Percentiles rank a stretch among this genome's conserved stretches.
These are phyloP conservation scores for Eimeria sp. DNA, from an alignment of 169 alveolate species.

Conservation along the genomic window DNA sequence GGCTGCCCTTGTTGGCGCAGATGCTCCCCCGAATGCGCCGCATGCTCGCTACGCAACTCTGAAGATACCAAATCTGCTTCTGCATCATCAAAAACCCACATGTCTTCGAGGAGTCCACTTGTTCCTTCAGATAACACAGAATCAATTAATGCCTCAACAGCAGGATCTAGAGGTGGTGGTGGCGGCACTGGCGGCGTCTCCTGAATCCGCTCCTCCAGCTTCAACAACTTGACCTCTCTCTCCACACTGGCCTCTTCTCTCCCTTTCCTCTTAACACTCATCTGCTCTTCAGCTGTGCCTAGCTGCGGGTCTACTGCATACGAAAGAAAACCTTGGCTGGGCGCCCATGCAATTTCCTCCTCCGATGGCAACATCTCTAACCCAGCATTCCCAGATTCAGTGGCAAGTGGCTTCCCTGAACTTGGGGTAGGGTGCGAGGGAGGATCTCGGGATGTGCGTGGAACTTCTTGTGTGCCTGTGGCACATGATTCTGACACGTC, in stretches of 20 bases:
- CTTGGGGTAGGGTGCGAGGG: background rate
- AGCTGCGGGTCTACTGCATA: background rate
- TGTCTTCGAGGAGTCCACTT: background rate
- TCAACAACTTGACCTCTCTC: background rate
- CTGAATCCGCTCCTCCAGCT: background rate
- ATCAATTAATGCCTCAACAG: background rate
- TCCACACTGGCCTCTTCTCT: background rate
- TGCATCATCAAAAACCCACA: background rate
- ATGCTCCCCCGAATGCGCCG: background rate
- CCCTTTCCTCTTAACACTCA: background rate
- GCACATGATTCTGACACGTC: background rate
- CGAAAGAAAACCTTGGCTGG: background rate
- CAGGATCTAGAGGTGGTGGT: background rate
- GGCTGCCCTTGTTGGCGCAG: background rate
- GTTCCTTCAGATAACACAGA: background rate
- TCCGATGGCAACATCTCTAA: background rate
- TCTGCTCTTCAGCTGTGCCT: background rate
- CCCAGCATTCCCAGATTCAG: background rate
- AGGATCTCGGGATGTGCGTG: background rate
- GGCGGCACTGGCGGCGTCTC: background rate
- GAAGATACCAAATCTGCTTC: background rate
- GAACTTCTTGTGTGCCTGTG: background rate
- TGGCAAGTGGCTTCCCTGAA: background rate
- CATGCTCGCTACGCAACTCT: background rate
- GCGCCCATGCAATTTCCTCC: background rate